Evolutionary conservation across 1,284 basidiomycete species (phyloP), one percentile per base, ranked within the genome.

Genomic region (Ustilago nuda): DNA sequence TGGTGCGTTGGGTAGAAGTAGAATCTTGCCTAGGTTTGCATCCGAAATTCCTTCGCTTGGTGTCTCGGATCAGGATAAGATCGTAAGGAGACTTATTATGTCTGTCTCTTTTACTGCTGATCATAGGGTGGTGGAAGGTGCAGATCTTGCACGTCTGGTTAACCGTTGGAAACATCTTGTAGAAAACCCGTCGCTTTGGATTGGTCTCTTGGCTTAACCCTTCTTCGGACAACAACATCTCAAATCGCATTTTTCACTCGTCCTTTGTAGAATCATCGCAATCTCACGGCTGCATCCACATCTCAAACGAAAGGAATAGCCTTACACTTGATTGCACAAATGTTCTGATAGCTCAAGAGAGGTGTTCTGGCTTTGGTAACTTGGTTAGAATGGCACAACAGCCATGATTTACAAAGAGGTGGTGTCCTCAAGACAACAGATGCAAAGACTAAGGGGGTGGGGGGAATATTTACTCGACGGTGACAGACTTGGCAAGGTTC

Each of bases 51-150:
- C 75, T 4, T 61, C 61, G 8, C 62, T 74, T 8, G 48, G 35
- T 30, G 13, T 39, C 30, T 53, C 54, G 35, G 76, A 72, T 30
- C 66, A 59, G 30, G 69, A 66, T 59, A 66, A 58, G 53, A 62
- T 74, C 54, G 72, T 79, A 8, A 58, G 65, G 23, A 66, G 80
- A 17, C 56, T 74, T 19, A 72, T 83, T 62, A 71, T 82, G 73
- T 63, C 80, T 4, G 76, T 80, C 57, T 77, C 73, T 30, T 83
- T 81, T 56, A 79, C 80, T 0, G 95, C 92, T 36, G 95, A 97
- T 85, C 95, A 97, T 87, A 87, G 95, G 19, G 91, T 96, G 7
- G 91, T 96, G 8, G 94, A 97, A 85, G 95, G 95, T 7, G 94
- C 94, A 0, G 95, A 97, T 87, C 86, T 97, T 70, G 94, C 94